Evolutionary conservation across 495 filamentous ascomycete species (phyloP).

Genomic region (Hypomontagnella submonticulosa): DNA sequence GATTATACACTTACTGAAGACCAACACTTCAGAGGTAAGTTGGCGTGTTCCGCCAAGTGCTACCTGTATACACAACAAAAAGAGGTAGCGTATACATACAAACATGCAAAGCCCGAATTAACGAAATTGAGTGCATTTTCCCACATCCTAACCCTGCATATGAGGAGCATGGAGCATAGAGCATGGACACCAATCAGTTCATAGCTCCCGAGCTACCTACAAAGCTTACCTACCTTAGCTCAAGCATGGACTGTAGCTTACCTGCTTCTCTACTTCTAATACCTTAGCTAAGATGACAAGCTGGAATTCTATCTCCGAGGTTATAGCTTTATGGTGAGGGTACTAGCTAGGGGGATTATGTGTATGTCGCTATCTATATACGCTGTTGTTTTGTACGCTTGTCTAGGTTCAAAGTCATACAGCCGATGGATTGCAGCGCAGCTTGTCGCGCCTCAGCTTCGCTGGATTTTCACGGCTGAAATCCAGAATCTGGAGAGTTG

Average conservation of each 20-base stretch:
- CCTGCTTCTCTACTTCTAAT: slow-evolving; percentile 2
- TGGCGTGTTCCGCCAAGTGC: slow-evolving; percentile 13
- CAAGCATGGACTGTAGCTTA: not conserved
- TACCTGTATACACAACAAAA: slow-evolving; percentile 21
- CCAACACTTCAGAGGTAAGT: not conserved
- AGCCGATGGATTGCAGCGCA: slow-evolving; percentile 17
- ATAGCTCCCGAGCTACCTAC: slow-evolving; percentile 14
- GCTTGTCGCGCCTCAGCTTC: slow-evolving; percentile 13
- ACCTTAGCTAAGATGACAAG: slow-evolving; percentile 18
- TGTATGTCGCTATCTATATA: slow-evolving; percentile 10
- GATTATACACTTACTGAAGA: slow-evolving; percentile 10
- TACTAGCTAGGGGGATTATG: too few relatives aligned
- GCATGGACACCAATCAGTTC: slow-evolving; percentile 22
- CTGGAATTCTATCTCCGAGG: slow-evolving; percentile 24
- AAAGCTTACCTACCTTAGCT: too few relatives aligned
- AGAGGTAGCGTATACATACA: slow-evolving; percentile 24
- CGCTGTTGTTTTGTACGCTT: slow-evolving; percentile 20
- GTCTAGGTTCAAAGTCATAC: slow-evolving; percentile 2
- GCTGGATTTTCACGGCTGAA: slow-evolving; percentile 24
- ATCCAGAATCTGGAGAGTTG: slow-evolving; percentile 4
- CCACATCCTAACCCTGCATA: slow-evolving; percentile 7
- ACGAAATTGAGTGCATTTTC: slow-evolving; percentile 15
- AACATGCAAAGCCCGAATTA: slow-evolving; percentile 21
- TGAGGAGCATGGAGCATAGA: slow-evolving; percentile 15
- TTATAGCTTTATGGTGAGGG: slow-evolving; percentile 6